A percentile compares a stretch with the other conserved stretches of the same genome.
phyloP scores from a whole-genome alignment of 2,329 filamentous ascomycete genomes.

The Fusarium chlamydosporum region DNA sequence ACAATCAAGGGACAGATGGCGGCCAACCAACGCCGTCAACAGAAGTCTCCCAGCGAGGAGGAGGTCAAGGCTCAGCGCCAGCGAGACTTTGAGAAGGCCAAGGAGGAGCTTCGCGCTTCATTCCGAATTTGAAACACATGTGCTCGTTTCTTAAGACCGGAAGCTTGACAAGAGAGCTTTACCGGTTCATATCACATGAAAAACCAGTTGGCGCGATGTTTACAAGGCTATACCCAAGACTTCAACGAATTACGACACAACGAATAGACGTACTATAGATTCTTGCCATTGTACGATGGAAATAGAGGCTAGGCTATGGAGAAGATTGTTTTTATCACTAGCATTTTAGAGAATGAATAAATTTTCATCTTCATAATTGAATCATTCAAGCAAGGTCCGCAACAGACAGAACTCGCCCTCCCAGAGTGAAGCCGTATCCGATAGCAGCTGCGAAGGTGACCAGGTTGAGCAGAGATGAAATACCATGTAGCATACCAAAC shows the following conservation, averaged over 20 bases:
- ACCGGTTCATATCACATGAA: constrained; percentile 8
- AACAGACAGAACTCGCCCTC: constrained; percentile 68
- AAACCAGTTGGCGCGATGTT: constrained; percentile 37
- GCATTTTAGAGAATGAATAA: constrained; percentile 24
- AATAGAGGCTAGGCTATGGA: constrained; percentile 8
- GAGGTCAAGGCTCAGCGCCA: constrained; percentile 55
- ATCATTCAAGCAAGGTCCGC: constrained; percentile 46
- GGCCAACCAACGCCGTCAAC: constrained; percentile 52
- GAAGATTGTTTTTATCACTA: constrained; percentile 34
- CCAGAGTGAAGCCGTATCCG: constrained; percentile 83
- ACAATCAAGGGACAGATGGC: constrained; percentile 57
- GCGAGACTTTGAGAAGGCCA: constrained; percentile 62
- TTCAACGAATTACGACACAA: constrained; percentile 47
- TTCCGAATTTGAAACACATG: constrained; percentile 19
- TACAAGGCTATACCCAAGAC: constrained; percentile 43
- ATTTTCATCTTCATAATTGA: constrained; percentile 14
- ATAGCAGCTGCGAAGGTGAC: constrained; percentile 76
- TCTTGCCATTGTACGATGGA: constrained; percentile 17
- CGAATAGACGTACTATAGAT: constrained; percentile 35
- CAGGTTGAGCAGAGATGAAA: constrained; percentile 85
- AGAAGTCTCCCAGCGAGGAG: constrained; percentile 40
- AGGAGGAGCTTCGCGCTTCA: constrained; percentile 61
- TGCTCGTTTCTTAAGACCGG: background rate
- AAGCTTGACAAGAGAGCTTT: background rate
- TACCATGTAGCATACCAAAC: constrained; percentile 84